Evolutionary conservation across 2,329 filamentous ascomycete species (phyloP).

Genomic region (Fusarium sp.): DNA sequence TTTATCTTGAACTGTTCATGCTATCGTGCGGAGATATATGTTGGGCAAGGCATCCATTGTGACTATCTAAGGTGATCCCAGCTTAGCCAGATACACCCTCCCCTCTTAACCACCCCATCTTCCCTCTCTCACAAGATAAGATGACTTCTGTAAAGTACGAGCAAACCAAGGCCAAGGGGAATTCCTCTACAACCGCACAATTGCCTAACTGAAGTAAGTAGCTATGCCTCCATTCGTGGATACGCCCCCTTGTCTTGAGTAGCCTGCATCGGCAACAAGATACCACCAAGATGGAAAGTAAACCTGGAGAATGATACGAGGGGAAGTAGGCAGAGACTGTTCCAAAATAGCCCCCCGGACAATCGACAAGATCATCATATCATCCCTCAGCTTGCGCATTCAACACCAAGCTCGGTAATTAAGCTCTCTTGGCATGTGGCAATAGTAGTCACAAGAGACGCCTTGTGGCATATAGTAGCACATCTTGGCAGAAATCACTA

Average conservation of each 20-base stretch:
- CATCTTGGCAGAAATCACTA: constrained; percentile 1
- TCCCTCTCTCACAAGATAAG: background rate
- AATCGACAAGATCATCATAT: background rate
- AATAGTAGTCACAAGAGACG: background rate
- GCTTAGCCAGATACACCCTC: too few species aligned
- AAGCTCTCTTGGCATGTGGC: background rate
- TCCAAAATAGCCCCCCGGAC: background rate
- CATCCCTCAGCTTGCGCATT: background rate
- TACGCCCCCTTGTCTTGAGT: background rate
- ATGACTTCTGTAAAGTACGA: background rate
- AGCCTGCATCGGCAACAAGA: background rate
- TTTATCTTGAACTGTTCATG: background rate
- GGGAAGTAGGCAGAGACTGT: background rate
- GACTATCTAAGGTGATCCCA: background rate
- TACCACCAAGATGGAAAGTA: background rate
- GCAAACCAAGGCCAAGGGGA: background rate
- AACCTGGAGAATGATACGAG: background rate
- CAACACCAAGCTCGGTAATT: background rate
- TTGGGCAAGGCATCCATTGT: background rate
- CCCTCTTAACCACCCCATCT: background rate
- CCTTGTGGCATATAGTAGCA: background rate
- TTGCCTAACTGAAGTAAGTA: background rate
- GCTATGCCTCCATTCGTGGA: background rate
- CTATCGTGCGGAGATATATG: background rate
- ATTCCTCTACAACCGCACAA: background rate